Evolutionary conservation across 2,329 filamentous ascomycete genomes (phyloP), one percentile per base, ranked within the genome.

Genomic region (Cercospora beticola): DNA sequence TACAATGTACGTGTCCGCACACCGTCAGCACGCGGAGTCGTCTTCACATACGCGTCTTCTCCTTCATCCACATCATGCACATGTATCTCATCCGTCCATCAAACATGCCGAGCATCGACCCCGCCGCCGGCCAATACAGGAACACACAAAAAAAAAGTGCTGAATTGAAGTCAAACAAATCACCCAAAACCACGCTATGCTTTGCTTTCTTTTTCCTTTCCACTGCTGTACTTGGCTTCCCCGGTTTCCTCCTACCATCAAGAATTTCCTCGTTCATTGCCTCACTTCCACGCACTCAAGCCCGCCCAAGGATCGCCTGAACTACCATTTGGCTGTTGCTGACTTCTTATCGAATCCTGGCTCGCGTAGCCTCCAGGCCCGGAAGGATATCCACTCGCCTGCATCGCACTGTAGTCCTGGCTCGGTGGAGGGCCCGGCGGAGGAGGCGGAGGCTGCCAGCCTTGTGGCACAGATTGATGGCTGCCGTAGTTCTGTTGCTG

Each of bases 231-330:
- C 7, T 57, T 21, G 6, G 16, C 56, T 23, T 59, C 18, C 4
- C n/a, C 30, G 16, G 12, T 8, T 10, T 10, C 56, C 14, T 16
- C 31, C 7, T 3, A 6, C 7, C 14, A 26, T 6, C 23, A 28
- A n/a, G 1, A 28, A 26, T 54, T 23, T 7, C 7, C 36, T n/a
- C 36, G 16, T 40, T 12, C 3, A 7, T 28, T 54, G 4, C 16
- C 28, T 77, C 72, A 91, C 78, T 90, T 90, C 89, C 89, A 92
- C 57, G 86, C 86, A 80, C 86, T 90, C 73, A 92, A 78, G 4
- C 89, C 90, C 16, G 89, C 89, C 89, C 89, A 92, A 7, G 89
- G 90, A 82, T 92, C 89, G 70, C 73, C 70, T 70, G 74, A 69
- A 66, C 70, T 70, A n/a, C 77, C 79, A 76, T 72, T 79, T 67